Evolutionary conservation across 805 yeast genomes (phyloP).

Genomic region (Metschnikowia kunwiensis): DNA sequence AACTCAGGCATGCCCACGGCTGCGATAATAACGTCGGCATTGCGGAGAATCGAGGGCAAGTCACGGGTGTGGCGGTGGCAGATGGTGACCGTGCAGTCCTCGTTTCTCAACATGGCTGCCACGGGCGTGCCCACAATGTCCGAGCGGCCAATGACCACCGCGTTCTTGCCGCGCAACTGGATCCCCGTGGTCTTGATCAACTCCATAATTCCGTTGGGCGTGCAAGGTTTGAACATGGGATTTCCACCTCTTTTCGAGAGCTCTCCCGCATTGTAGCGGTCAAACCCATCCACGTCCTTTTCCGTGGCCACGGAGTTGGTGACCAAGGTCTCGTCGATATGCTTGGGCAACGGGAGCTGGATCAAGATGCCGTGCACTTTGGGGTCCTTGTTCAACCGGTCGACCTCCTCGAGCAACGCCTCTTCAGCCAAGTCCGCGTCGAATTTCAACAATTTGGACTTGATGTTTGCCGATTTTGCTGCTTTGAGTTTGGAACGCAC

Average conservation of each 20-base stretch:
- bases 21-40: constrained; percentile 86
- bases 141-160: constrained; percentile 91
- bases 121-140: constrained; percentile 97
- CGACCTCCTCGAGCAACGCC: constrained; percentile 57
- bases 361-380: constrained; percentile 82
- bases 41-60: constrained; percentile 51
- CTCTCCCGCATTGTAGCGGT: constrained; percentile 85
- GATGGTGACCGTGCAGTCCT: constrained; percentile 84
- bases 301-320: constrained; percentile 78
- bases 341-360: constrained; percentile 85
- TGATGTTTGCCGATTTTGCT: constrained; percentile 76
- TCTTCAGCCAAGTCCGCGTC: constrained; percentile 60
- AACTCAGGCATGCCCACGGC: constrained; percentile 87
- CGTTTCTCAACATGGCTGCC: constrained; percentile 72
- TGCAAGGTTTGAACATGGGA: constrained; percentile 87
- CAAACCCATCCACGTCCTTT: constrained; percentile 96
- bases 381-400: constrained; percentile 66
- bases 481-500: constrained; percentile 91
- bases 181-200: constrained; percentile 69
- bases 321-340: constrained; percentile 71
- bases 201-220: constrained; percentile 90
- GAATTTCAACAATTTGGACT: constrained; percentile 61
- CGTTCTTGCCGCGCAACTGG: constrained; percentile 69
- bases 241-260: constrained; percentile 80
- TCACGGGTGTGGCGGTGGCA: constrained; percentile 73